These are phyloP conservation scores for Zygosaccharomyces lentus DNA, from an alignment of 805 yeast species.

Conservation along the genomic window DNA sequence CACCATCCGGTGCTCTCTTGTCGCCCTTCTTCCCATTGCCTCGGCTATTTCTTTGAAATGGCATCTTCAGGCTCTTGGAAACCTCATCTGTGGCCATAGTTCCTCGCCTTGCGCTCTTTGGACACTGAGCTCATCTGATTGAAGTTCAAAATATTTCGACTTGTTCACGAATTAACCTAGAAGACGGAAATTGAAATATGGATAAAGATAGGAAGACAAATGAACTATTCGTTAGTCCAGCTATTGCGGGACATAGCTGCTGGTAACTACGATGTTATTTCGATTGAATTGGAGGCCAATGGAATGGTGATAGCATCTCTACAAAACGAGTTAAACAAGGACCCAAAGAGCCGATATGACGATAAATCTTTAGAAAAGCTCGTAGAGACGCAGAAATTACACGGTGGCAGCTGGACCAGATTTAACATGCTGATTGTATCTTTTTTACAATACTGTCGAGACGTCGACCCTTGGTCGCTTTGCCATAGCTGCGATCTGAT, in stretches of 20 bases:
- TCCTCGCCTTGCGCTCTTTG: neutral
- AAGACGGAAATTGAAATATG: neutral
- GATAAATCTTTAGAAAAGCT: constrained; percentile 17
- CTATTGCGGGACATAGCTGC: constrained; percentile 20
- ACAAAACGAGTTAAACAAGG: constrained; percentile 29
- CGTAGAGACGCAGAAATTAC: constrained; percentile 18
- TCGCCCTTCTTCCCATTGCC: constrained; percentile 4
- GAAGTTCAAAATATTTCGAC: constrained; percentile 1
- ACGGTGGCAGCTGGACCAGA: constrained; percentile 34
- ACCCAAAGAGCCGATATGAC: constrained; percentile 3
- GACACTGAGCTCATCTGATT: neutral
- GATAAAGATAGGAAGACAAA: neutral
- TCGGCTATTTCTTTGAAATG: neutral
- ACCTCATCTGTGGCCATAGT: constrained; percentile 6
- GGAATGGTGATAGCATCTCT: constrained; percentile 35
- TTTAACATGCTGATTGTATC: constrained; percentile 46
- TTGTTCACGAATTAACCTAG: neutral
- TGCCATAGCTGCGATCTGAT: constrained; percentile 47
- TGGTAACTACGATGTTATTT: constrained; percentile 24
- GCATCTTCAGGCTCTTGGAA: constrained; percentile 3
- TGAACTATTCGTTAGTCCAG: constrained; percentile 15
- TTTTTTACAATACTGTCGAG: constrained; percentile 46
- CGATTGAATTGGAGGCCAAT: constrained; percentile 28
- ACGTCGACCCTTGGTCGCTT: constrained; percentile 50
- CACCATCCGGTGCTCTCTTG: constrained; percentile 2